Percentiles rank a stretch among this genome's conserved stretches.
Evolutionary conservation across 495 filamentous ascomycete species (phyloP).

Genomic region (Cetradonia linearis): DNA sequence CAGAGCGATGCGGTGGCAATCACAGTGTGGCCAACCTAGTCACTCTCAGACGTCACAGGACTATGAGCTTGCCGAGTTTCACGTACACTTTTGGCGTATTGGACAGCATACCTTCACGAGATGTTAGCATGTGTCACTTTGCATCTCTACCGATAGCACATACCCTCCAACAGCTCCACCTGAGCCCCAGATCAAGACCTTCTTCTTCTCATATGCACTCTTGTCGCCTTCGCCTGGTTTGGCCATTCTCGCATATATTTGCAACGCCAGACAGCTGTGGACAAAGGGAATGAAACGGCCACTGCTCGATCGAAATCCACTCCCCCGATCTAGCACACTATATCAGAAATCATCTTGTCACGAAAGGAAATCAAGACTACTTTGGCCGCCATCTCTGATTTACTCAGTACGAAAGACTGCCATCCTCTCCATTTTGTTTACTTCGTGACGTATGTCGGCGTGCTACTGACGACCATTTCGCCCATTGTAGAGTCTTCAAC

Average conservation of each 20-base stretch:
- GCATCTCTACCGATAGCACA: neutral
- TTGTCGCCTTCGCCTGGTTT: slow-evolving; percentile 5
- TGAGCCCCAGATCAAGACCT: slow-evolving; percentile 3
- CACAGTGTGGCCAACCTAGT: neutral
- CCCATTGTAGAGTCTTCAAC: neutral
- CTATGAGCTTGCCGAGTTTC: neutral
- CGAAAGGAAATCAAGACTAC: neutral
- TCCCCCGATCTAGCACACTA: neutral
- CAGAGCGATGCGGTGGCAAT: slow-evolving; percentile 1
- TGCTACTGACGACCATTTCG: slow-evolving; percentile 5
- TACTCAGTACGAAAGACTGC: neutral
- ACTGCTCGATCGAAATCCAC: slow-evolving; percentile 4
- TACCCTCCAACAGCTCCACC: slow-evolving; percentile 6
- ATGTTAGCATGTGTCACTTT: neutral
- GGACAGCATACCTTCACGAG: neutral
- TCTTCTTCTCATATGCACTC: neutral
- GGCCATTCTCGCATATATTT: slow-evolving; percentile 3
- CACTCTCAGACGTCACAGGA: neutral
- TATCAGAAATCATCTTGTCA: neutral
- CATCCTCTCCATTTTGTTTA: slow-evolving; percentile 3
- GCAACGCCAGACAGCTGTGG: slow-evolving; percentile 5
- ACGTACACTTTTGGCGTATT: slow-evolving; percentile 5
- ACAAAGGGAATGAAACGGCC: slow-evolving; percentile 5
- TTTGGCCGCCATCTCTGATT: neutral
- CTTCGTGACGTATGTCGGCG: slow-evolving; percentile 3